Conservation (phyloP, 768 basidiomycete species). For the Hypholoma fasciculare region DNA sequence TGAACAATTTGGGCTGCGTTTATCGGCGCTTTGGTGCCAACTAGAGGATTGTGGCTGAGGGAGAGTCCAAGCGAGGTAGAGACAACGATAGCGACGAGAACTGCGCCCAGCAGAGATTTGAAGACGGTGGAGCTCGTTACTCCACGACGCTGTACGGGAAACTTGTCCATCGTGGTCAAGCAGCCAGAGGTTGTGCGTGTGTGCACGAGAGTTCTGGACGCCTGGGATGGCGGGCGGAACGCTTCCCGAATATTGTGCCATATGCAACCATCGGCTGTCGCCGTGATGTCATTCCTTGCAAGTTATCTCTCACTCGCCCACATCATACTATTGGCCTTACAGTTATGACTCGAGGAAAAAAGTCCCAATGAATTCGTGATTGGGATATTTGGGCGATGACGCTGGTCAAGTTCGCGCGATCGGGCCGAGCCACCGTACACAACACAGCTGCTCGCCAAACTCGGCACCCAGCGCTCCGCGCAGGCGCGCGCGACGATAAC, state of each 20-base stretch:
- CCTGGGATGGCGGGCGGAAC: slow-evolving; percentile 6
- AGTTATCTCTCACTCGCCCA: neutral
- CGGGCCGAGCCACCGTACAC: too few relatives aligned
- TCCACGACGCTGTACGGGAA: slow-evolving; percentile 20
- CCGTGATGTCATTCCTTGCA: neutral
- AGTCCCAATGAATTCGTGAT: too few relatives aligned
- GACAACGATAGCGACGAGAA: slow-evolving; percentile 23
- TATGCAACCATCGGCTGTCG: slow-evolving; percentile 10
- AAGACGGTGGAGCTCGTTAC: slow-evolving; percentile 13
- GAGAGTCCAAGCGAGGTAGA: slow-evolving; percentile 24
- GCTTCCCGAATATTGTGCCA: slow-evolving; percentile 13
- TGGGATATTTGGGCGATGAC: too few relatives aligned
- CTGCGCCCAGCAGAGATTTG: slow-evolving; percentile 22
- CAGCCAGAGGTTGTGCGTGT: neutral
- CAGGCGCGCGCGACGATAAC: too few relatives aligned
- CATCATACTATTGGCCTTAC: too few relatives aligned
- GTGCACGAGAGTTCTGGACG: neutral
- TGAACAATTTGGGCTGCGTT: slow-evolving; percentile 45
- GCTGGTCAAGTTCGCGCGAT: too few relatives aligned
- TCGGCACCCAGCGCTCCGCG: too few relatives aligned
- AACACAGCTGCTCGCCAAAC: too few relatives aligned
- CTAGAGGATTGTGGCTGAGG: slow-evolving; percentile 18
- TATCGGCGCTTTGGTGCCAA: slow-evolving; percentile 28
- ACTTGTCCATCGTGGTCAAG: slow-evolving; percentile 33
- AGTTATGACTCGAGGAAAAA: too few relatives aligned